Conservation (phyloP, 148 eudicot genomes). For the Diospyros lotus region DNA sequence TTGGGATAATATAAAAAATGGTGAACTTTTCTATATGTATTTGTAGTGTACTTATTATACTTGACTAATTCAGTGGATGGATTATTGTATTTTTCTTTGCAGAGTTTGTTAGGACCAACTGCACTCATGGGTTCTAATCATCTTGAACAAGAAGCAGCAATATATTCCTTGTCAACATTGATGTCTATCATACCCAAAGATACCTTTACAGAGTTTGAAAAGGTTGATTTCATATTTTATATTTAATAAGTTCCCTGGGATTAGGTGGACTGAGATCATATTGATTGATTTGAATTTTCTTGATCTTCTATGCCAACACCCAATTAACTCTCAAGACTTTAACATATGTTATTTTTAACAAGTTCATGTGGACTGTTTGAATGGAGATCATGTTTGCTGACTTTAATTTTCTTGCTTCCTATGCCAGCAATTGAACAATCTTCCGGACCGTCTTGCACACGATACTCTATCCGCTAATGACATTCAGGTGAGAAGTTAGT, state of each 20-base stretch:
- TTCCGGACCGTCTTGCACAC: conserved; percentile 67
- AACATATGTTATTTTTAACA: background rate
- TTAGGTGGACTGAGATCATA: background rate
- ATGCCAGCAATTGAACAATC: conserved; percentile 58
- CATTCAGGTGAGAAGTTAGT: conserved; percentile 55
- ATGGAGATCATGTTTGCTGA: background rate
- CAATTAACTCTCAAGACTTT: too few relatives aligned
- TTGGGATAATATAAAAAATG: background rate
- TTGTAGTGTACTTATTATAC: background rate
- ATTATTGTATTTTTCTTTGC: conserved; percentile 17
- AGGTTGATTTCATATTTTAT: conserved; percentile 35
- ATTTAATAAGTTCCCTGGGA: background rate
- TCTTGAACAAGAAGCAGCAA: conserved; percentile 77
- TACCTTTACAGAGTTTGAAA: conserved; percentile 74
- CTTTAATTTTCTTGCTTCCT: conserved; percentile 10
- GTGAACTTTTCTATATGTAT: background rate
- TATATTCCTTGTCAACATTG: conserved; percentile 70
- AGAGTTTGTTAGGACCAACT: conserved; percentile 67
- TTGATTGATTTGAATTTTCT: conserved; percentile 10
- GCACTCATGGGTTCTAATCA: conserved; percentile 70
- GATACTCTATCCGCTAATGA: conserved; percentile 68
- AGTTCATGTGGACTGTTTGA: too few relatives aligned
- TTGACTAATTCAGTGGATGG: background rate
- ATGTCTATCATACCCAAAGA: conserved; percentile 79
- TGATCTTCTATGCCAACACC: background rate